Conservation (phyloP, 2,329 filamentous ascomycete genomes). For the Fusarium oxysporum region DNA sequence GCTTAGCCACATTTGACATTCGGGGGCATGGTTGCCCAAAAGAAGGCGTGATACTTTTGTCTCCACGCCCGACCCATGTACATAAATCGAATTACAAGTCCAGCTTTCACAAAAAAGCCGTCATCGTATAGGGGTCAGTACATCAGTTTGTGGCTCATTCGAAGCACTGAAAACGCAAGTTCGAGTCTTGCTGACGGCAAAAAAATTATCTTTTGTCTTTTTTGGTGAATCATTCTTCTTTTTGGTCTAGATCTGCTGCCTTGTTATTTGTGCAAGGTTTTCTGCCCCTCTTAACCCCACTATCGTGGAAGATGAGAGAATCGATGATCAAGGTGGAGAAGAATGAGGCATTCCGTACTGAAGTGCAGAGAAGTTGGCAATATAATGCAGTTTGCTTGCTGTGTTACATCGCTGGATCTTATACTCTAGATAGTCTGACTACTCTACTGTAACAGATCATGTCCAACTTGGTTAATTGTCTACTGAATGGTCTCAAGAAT, state of each 20-base stretch:
- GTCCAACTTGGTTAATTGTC: neutral
- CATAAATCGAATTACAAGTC: neutral
- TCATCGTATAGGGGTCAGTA: slow-evolving; percentile 43
- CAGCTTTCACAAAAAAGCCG: slow-evolving; percentile 12
- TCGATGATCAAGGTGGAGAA: neutral
- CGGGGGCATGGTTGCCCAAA: neutral
- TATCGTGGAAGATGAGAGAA: neutral
- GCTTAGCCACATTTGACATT: neutral
- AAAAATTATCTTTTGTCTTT: slow-evolving; percentile 14
- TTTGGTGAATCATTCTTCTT: neutral
- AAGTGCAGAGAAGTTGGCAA: neutral
- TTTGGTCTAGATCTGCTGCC: neutral
- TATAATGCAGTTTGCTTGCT: neutral
- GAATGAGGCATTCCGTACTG: neutral
- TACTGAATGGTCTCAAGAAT: neutral
- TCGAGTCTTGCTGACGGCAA: slow-evolving; percentile 43
- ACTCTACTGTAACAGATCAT: neutral
- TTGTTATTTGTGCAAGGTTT: slow-evolving; percentile 13
- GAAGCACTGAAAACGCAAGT: slow-evolving; percentile 43
- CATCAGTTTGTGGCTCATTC: slow-evolving; percentile 39
- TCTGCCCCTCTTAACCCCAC: slow-evolving; percentile 5
- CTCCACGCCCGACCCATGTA: fast-evolving
- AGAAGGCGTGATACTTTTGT: neutral
- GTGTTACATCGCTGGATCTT: neutral
- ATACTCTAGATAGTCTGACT: neutral